Evolutionary conservation across 2,329 filamentous ascomycete species (phyloP), one percentile per base, ranked within the genome.

Genomic region (Leptographium radiaticola): DNA sequence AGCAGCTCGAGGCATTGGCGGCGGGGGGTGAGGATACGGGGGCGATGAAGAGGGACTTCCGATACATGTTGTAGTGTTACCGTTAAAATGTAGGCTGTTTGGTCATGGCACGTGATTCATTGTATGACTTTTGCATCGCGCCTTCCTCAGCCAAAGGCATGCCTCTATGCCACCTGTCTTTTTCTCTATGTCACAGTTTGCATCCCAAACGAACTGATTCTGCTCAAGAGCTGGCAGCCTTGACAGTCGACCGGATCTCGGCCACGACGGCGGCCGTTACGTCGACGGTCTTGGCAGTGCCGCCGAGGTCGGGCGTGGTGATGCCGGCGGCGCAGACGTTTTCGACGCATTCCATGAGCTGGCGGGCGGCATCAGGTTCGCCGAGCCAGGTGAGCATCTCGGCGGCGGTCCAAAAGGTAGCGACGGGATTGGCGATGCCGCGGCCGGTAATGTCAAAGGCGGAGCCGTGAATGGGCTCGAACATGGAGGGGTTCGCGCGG

Each of bases 311-410:
- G n/a, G 65, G 66, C 1, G 76, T 78, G 39, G 71, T 63, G n/a
- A 75, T 62, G 0, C 74, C 74, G 18, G 64, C 66, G 48, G 71
- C 75, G 36, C 70, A 73, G 2, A 79, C 74, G 10, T 63, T 67
- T 61, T 79, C 75, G 2, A 79, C 71, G 38, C 66, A 68, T 4
- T 71, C 68, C 66, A 79, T 70, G 52, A 79, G 60, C n/a, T 64
- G 64, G 25, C 68, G 64, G 2, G 69, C 71, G 0, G 74, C 75
- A 7, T 71, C 66, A 44, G 72, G 66, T 59, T 78, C 70, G 0
- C 75, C 75, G 6, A 80, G 63, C 75, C 76, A 79, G 34, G 64
- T 66, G 48, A 79, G 59, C 75, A 79, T 76, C 63, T 78, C 75
- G 9, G 69, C 69, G 1, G 70, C 72, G 4, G 72, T 75, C 75